Evolutionary conservation across 805 yeast genomes (phyloP).

Genomic region (Isabelozyma heimii): DNA sequence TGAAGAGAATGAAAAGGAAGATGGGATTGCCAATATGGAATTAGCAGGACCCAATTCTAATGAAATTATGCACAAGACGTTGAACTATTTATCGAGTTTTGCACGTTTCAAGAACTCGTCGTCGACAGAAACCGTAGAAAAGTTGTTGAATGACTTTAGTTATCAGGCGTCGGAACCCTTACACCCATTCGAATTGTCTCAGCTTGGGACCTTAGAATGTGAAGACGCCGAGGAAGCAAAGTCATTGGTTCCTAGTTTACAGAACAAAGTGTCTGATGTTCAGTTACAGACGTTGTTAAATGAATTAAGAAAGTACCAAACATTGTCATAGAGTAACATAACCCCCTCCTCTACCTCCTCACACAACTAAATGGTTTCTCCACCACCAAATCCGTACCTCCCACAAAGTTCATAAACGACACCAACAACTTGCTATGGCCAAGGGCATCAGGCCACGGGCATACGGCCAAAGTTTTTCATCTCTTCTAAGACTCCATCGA

Average conservation of each 20-base stretch:
- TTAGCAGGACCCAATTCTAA: conserved; percentile 71
- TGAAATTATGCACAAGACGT: conserved; percentile 87
- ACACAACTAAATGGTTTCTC: no score
- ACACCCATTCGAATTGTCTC: conserved; percentile 96
- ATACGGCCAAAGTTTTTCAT: no score
- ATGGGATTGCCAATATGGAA: conserved; percentile 44
- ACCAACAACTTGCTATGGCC: no score
- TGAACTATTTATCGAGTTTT: conserved; percentile 80
- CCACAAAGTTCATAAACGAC: no score
- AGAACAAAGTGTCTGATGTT: conserved; percentile 76
- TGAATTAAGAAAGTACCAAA: conserved; percentile 66
- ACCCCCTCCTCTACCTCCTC: no score
- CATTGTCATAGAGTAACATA: conserved; percentile 24
- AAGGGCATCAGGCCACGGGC: no score
- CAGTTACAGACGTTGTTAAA: conserved; percentile 85
- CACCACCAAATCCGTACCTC: background rate
- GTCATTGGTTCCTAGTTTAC: conserved; percentile 85
- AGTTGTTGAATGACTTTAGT: conserved; percentile 70
- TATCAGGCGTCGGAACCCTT: conserved; percentile 46
- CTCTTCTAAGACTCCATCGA: no score
- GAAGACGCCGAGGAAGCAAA: conserved; percentile 98
- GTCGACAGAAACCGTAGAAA: conserved; percentile 91
- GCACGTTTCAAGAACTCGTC: conserved; percentile 90
- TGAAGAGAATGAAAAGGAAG: conserved; percentile 41
- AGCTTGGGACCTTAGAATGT: conserved; percentile 84